A percentile compares a stretch with the other conserved stretches of the same genome.
These are phyloP conservation scores for fission yeast (Schizosaccharomyces pombe) DNA, from an alignment of 805 yeast species.

Conservation along the genomic window DNA sequence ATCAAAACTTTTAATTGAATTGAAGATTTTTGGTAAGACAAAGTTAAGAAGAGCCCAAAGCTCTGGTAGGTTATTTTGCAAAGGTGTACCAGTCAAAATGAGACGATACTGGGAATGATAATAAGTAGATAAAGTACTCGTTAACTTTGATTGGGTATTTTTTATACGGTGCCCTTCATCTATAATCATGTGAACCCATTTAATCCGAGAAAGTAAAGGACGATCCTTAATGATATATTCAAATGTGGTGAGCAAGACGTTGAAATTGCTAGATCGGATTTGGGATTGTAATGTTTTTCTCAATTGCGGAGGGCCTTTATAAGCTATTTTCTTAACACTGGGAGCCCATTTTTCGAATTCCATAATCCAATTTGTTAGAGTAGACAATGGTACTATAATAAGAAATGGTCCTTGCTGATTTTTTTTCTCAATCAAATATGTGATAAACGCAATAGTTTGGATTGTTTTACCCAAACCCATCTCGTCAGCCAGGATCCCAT, in stretches of 20 bases:
- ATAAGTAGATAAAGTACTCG: slow-evolving; percentile 59
- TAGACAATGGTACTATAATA: slow-evolving; percentile 83
- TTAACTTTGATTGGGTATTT: slow-evolving; percentile 69
- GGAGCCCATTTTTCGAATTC: slow-evolving; percentile 98
- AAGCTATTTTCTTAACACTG: slow-evolving; percentile 48
- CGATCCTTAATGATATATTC: slow-evolving; percentile 87
- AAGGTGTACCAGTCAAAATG: slow-evolving; percentile 89
- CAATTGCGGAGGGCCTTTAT: slow-evolving; percentile 75
- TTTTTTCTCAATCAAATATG: slow-evolving; percentile 62
- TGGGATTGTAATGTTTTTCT: slow-evolving; percentile 53
- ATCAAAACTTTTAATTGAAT: slow-evolving; percentile 86
- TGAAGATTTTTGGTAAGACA: slow-evolving; percentile 86
- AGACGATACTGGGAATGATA: slow-evolving; percentile 69
- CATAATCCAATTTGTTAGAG: slow-evolving; percentile 81
- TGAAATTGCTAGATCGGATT: slow-evolving; percentile 59
- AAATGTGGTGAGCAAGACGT: slow-evolving; percentile 74
- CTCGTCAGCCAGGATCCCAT: slow-evolving; percentile 93
- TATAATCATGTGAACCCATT: slow-evolving; percentile 93
- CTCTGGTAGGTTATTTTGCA: slow-evolving; percentile 87
- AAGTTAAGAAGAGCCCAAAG: slow-evolving; percentile 89
- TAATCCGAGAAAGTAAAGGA: slow-evolving; percentile 49
- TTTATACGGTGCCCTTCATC: slow-evolving; percentile 99
- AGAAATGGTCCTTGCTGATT: slow-evolving; percentile 62
- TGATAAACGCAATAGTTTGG: slow-evolving; percentile 69
- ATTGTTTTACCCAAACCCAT: slow-evolving; percentile 97